Base-by-base conservation (phyloP, 1,284 basidiomycete genomes). In the Ceratobasidium sp. region DNA sequence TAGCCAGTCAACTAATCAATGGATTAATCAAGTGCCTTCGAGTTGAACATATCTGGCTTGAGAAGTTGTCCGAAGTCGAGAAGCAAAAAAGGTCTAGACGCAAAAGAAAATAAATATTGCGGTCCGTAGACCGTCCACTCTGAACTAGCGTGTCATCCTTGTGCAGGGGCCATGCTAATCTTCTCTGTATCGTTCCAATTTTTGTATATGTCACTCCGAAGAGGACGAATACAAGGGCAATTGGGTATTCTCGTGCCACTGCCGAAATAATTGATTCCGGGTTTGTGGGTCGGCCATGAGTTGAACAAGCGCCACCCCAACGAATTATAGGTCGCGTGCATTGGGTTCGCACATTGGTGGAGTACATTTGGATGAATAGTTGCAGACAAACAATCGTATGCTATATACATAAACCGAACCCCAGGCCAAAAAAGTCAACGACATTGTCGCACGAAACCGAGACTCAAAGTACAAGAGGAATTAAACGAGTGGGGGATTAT, bases 111-210 rank as follows among this genome's bases (percentile, higher is more conserved):
- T 22, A 25, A 52, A 58, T 43, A 58, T 58, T 58, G 40, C 40
- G 56, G 56, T 58, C 40, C 56, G 40, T 58, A 58, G 56, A 58
- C 40, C 56, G 38, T 58, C 56, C 57, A 47, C 43, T 60, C 58
- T 52, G 58, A 64, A 50, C 58, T 52, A 64, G 58, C 58, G 58
- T 64, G 47, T 52, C 45, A 64, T 50, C 58, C 58, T 64, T 64
- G 58, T 52, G 45, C 57, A 60, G 43, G 57, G 57, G 57, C 45
- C 43, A 64, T 40, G 58, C 58, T 52, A 50, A 50, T 64, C 45
- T 64, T 64, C 45, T 52, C 58, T 64, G 42, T 45, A 45, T 45
- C 42, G 42, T 45, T 45, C 42, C 42, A n/a, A 45, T 45, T 45
- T 45, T 45, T 45, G 42, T 45, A 45, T n/a, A n/a, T n/a, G 42